Base-by-base conservation (phyloP, 2,329 filamentous ascomycete species). In the Penicillium sp. region DNA sequence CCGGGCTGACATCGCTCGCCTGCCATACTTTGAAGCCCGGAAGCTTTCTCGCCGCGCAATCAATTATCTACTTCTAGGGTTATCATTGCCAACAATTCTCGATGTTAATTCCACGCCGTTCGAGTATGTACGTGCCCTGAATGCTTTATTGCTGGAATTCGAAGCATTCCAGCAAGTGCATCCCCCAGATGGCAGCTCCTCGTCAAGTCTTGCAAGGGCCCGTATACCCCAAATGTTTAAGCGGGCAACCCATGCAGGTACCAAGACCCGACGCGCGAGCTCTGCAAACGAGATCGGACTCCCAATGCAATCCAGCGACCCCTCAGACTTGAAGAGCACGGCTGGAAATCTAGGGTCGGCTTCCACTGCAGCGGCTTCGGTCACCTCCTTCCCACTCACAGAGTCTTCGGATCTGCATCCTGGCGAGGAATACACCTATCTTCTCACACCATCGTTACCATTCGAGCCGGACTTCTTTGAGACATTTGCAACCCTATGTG, bases 391-490 rank as follows among this genome's bases (percentile, higher is more conserved):
- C 50, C 69, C 75, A 28, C 68, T 74, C 52, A 82, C 80, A 48
- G 84, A 81, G 59, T 75, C 75, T 53, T 75, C 69, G 8, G 89
- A 91, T 60, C 80, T 91, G 25, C 77, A 89, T 1, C 88, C 89
- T 0, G 91, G 91, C 36, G 91, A 96, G 69, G 90, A 95, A 67
- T 99, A 97, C 72, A 85, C 86, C 0, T 87, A 93, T 71, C 81
- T 99, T 1, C 82, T 97, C 19, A 97, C 93, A n/a, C 94, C 94
- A 0, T 88, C 87, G 16, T 77, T 99, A 45, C 94, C 94, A 0
- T 99, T 99, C 69, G 92, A 97, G 61, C 94, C 94, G 0, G 94
- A 99, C 74, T 99, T 96, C 68, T 94, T 93, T 73, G 91, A 95
- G 77, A 97, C 92, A 0, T 97, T 97, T 76, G 88, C 91, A 14